phyloP scores from a whole-genome alignment of 1,139 yeast species.

The Pichia sp. region DNA sequence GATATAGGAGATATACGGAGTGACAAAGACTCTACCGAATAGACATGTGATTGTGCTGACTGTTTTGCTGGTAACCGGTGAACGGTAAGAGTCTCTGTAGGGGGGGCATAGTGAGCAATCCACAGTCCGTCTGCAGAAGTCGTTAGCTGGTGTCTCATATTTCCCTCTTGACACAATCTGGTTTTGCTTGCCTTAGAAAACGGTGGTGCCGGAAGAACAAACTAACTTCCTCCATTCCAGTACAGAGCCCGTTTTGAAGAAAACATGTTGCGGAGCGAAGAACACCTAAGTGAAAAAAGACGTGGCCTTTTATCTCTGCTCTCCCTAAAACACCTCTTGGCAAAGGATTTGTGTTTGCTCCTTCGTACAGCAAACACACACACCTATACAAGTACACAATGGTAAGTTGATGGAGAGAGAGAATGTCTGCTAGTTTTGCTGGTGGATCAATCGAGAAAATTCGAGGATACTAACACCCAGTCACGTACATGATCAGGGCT shows the following conservation, averaged over 20 bases:
- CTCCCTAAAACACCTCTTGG: no score
- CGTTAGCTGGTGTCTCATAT: slow-evolving; percentile 1
- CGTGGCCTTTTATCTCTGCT: not conserved
- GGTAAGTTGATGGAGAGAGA: not conserved
- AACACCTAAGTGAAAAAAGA: not conserved
- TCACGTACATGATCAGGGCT: not conserved
- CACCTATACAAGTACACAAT: not conserved
- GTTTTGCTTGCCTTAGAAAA: not conserved
- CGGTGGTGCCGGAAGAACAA: no score
- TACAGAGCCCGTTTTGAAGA: no score
- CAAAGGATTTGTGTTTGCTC: no score
- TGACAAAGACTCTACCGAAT: slow-evolving; percentile 3
- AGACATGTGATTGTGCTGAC: not conserved
- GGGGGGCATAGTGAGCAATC: slow-evolving; percentile 5
- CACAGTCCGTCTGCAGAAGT: not conserved
- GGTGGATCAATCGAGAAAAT: no score
- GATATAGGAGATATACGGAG: not conserved
- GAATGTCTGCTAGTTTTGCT: no score
- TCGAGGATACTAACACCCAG: not conserved
- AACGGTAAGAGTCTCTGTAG: not conserved
- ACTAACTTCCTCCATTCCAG: no score
- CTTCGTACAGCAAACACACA: not conserved
- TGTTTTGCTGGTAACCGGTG: slow-evolving; percentile 1
- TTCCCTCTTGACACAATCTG: not conserved
- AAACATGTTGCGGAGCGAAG: not conserved